Base-by-base conservation (phyloP, 805 yeast species). In the Saturnispora halmiae region DNA sequence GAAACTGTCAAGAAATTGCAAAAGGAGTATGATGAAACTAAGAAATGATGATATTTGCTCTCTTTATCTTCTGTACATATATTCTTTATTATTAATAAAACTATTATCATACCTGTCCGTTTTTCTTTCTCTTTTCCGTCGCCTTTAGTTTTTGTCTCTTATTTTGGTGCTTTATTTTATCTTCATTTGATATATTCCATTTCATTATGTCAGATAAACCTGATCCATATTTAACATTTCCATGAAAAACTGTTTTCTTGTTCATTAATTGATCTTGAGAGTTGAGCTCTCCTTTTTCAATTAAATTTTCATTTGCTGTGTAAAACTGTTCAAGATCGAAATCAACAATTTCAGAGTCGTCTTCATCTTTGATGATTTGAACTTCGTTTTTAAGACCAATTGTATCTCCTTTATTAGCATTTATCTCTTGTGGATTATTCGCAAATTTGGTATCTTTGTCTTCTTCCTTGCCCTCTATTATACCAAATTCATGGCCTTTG, bases 1-100 rank as follows among this genome's bases (percentile, higher is more conserved):
- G 78, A 71, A 40, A 92, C 86, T 56, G 68, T 90, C 55, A 74
- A 72, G 38, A 69, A 75, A 59, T 71, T 88, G 65, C 78, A 73
- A 60, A 68, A 72, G 55, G 94, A 85, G 58, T 83, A 81, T 55
- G 82, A 77, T 57, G 70, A 63, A 48, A 61, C 65, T 51, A 40
- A 41, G 38, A 37, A 32, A 30, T 10, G 29, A 33, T n/a, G n/a
- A n/a, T n/a, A n/a, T n/a, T n/a, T n/a, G n/a, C n/a, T n/a, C n/a
- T n/a, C n/a, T n/a, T n/a, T n/a, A n/a, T n/a, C n/a, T n/a, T n/a
- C n/a, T n/a, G n/a, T n/a, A n/a, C n/a, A 22, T 22, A 22, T 7
- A 33, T 15, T 21, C 22, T 20, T 21, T 31, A 14, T 33, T 15
- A 16, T n/a, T 8, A 18, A 1, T 16, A 22, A 7, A 7, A 22